phyloP scores from a whole-genome alignment of 2,329 filamentous ascomycete species.

The Ophiostoma sp. region DNA sequence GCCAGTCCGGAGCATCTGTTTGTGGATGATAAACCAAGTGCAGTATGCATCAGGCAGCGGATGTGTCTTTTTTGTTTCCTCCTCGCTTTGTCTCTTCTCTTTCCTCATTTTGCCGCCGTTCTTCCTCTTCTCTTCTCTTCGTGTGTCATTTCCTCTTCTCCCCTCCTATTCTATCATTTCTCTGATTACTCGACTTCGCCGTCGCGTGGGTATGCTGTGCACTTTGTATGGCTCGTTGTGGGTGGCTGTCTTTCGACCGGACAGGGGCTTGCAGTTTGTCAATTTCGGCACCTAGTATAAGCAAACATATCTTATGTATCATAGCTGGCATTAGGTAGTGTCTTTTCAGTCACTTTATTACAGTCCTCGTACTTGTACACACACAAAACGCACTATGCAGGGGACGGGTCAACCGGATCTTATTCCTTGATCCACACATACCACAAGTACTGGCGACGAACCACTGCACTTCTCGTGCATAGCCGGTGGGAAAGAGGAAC shows the following conservation, averaged over 20 bases:
- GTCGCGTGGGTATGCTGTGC: background rate
- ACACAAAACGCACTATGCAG: slow-evolving; percentile 2
- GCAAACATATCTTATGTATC: background rate
- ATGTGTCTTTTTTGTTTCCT: background rate
- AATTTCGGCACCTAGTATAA: background rate
- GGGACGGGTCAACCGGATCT: slow-evolving; percentile 7
- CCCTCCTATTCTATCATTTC: background rate
- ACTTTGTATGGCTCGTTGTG: background rate
- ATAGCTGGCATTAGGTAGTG: no score
- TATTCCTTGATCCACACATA: background rate
- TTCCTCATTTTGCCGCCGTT: background rate
- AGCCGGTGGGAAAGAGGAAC: background rate
- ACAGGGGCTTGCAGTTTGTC: slow-evolving; percentile 1
- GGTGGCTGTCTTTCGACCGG: background rate
- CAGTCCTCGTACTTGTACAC: no score
- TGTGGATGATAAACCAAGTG: background rate
- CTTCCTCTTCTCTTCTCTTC: background rate
- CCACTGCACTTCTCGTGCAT: background rate
- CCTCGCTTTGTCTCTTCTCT: background rate
- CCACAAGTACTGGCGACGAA: slow-evolving; percentile 5
- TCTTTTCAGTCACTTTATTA: no score
- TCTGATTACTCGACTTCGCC: slow-evolving; percentile 3
- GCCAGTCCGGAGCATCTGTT: background rate
- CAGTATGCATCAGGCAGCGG: background rate
- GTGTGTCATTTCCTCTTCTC: background rate